Percentiles rank a stretch among this genome's conserved stretches.
Evolutionary conservation across 1,284 basidiomycete species (phyloP).

Genomic region (Moesziomyces globuligerus): DNA sequence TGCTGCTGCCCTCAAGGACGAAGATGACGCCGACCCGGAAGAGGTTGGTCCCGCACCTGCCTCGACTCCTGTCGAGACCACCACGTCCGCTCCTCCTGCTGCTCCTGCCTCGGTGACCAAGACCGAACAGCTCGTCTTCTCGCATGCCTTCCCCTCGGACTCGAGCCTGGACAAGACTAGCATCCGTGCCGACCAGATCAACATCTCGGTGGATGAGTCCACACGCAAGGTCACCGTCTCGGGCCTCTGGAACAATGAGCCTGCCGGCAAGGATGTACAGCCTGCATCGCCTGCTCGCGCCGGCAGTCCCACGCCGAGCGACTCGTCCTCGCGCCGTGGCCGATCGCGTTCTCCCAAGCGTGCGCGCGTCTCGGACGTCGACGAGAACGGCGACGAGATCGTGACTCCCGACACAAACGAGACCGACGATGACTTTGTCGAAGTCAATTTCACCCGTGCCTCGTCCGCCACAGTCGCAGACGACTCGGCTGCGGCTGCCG

Average conservation of each 20-base stretch:
- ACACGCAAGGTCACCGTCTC: constrained; percentile 44
- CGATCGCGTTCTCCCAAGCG: constrained; percentile 50
- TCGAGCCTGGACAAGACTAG: constrained; percentile 15
- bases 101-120: constrained; percentile 4
- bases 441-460: constrained; percentile 32
- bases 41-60: constrained; percentile 41
- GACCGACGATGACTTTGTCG: constrained; percentile 43
- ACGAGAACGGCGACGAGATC: constrained; percentile 53
- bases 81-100: constrained; percentile 7
- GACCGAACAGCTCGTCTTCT: constrained; percentile 37
- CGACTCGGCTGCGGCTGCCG: constrained; percentile 2
- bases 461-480: neutral
- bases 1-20: constrained; percentile 18
- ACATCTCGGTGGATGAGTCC: constrained; percentile 43
- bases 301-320: constrained; percentile 39
- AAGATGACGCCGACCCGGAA: constrained; percentile 40
- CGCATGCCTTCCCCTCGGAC: constrained; percentile 33
- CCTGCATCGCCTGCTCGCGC: constrained; percentile 17
- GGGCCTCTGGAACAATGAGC: constrained; percentile 44
- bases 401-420: constrained; percentile 20
- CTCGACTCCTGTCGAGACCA: constrained; percentile 1
- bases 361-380: constrained; percentile 47
- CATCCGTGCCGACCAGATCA: constrained; percentile 38
- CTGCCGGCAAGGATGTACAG: no score
- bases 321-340: constrained; percentile 29